phyloP scores from a whole-genome alignment of 257 asterid genomes.

The Nicotiana undulata region DNA sequence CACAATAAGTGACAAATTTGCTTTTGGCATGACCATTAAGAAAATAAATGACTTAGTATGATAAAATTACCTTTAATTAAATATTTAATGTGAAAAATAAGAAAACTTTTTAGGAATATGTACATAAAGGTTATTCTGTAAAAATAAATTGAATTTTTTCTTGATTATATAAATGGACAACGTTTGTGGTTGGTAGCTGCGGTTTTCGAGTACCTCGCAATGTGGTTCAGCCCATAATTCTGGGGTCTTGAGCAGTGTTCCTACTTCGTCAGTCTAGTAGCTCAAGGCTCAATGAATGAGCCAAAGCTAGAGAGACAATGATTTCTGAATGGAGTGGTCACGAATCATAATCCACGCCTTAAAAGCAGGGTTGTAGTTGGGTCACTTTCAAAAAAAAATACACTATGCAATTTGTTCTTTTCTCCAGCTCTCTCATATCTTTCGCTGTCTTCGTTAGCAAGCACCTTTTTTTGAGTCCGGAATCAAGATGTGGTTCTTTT shows the following conservation, averaged over 20 bases:
- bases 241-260: not conserved
- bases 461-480: not conserved
- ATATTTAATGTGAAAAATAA: no score
- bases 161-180: no score
- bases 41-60: no score
- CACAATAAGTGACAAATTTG: no score
- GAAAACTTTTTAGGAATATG: no score
- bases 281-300: not conserved
- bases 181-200: not conserved
- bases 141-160: no score
- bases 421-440: no score
- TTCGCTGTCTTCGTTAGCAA: not conserved
- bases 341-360: not conserved
- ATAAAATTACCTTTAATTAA: no score
- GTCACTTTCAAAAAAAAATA: not conserved
- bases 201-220: not conserved
- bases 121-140: no score
- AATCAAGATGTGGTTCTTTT: no score
- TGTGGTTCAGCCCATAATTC: slow-evolving; percentile 4
- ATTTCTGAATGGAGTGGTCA: not conserved
- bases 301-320: not conserved
- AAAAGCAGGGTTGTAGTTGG: not conserved
- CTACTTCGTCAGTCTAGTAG: not conserved
- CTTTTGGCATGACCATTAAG: no score
- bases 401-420: not conserved